Base-by-base conservation (phyloP, 2,329 filamentous ascomycete species). In the Aspergillus sp. region DNA sequence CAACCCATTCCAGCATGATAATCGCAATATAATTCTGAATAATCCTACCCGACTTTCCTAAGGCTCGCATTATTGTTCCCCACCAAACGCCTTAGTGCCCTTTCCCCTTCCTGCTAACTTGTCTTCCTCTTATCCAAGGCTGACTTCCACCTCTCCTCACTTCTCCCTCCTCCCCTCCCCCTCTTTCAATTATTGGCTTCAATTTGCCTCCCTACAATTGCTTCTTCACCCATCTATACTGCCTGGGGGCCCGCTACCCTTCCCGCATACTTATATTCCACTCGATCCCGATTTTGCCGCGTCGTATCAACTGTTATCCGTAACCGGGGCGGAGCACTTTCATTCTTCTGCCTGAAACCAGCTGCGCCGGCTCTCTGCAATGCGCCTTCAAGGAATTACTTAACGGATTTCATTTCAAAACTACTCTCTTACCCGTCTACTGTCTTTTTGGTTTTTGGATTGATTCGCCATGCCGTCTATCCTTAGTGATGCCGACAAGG, bases 401-500 rank as follows among this genome's bases (percentile, higher is more conserved):
- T 51, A 38, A 38, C 13, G n/a, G 11, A 29, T n/a, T 12, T 38
- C 36, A 19, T 19, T 19, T 38, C 36, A n/a, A 11, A 46, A 46
- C 37, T 28, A 42, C 47, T 35, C 42, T 48, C 46, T 33, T 39
- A 45, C 44, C 31, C 49, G 43, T 49, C 38, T 33, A 33, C 38
- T 38, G 37, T 26, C 27, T 27, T 13, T 47, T 30, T 44, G 39
- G 11, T 26, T 38, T 36, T 29, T 38, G 34, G 28, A 33, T 39
- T 41, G 36, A 56, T 47, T 52, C 60, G 62, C 48, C 51, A 74
- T 74, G 72, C 78, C 79, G 46, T 81, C 79, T 12, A 81, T 95
- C 53, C 81, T 98, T 45, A 88, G 78, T 65, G 91, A 96, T 62
- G 86, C 90, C 61, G 93, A 98, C 74, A 96, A 95, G 78, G 88